These are phyloP conservation scores for Biscogniauxia sp. DNA, from an alignment of 2,329 filamentous ascomycete genomes.

Conservation along the genomic window DNA sequence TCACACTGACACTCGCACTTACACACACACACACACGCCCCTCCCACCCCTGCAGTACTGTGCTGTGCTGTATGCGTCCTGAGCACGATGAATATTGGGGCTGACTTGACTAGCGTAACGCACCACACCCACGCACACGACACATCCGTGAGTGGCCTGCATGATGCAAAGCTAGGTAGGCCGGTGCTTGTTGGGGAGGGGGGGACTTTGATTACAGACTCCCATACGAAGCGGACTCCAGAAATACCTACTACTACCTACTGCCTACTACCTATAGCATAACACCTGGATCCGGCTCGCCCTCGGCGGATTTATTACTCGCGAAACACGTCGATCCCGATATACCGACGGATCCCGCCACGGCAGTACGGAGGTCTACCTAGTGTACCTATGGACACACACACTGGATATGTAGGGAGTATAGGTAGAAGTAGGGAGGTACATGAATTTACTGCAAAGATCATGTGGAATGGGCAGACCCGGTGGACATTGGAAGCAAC, in stretches of 20 bases:
- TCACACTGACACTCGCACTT: neutral
- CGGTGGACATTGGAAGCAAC: too few species aligned
- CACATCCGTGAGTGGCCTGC: neutral
- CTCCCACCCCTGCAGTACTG: neutral
- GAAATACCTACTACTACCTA: neutral
- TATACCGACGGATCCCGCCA: neutral
- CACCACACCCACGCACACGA: neutral
- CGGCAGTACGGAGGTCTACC: neutral
- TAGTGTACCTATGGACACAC: too few species aligned
- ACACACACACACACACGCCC: neutral
- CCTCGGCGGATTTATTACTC: conserved; percentile 2
- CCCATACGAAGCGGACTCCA: neutral
- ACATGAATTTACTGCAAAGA: neutral
- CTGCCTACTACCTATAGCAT: neutral
- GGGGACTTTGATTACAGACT: neutral
- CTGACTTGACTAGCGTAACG: neutral
- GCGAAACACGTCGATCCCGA: neutral
- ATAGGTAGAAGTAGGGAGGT: too few species aligned
- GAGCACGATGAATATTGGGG: neutral
- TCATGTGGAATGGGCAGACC: neutral
- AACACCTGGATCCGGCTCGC: neutral
- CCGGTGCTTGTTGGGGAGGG: neutral
- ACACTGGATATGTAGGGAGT: too few species aligned
- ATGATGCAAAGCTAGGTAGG: conserved; percentile 2
- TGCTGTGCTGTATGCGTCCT: neutral